Evolutionary conservation across 1,139 yeast genomes (phyloP), one percentile per base, ranked within the genome.

Genomic region (Magnusiomyces paraingens): DNA sequence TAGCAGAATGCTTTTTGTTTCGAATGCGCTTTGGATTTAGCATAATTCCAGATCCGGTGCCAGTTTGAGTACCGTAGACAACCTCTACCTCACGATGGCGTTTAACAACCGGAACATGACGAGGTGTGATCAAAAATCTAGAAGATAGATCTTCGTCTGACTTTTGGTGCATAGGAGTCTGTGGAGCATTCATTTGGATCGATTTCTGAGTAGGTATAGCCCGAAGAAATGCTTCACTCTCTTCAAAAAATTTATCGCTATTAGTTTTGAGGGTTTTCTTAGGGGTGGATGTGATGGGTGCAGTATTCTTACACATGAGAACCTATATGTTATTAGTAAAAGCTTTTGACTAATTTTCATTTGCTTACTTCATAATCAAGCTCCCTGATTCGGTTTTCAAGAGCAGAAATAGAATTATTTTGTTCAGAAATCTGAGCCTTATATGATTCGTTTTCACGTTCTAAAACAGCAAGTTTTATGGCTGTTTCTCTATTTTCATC

Each of bases 341-440:
- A 17, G 12, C 17, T 17, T 49, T 45, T 26, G 3, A 41, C 18
- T 22, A 11, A 35, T 8, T 15, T 15, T 3, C 10, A 47, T 2
- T 36, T 12, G 11, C 54, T 47, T 43, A 54, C 57, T 47, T 55
- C 55, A 47, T 52, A 52, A 40, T 52, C 55, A 41, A 47, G 53
- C 35, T 55, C 55, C n/a, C 51, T 41, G 20, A 55, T 44, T 21
- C 42, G 43, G 17, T 52, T 51, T 22, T 55, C 52, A 17, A 55
- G 17, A 3, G 26, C 21, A 3, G 41, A 32, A 1, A 55, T 39
- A 41, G 20, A n/a, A 18, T 35, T 18, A 32, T 42, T 42, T 26
- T 20, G 5, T 8, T 22, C 47, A n/a, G 10, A 14, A n/a, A 11
- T 39, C 2, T 40, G 17, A 26, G 10, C 49, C 4, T 3, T 41